Base-by-base conservation (phyloP, 2,329 filamentous ascomycete genomes). In the Diaporthe longicolla region DNA sequence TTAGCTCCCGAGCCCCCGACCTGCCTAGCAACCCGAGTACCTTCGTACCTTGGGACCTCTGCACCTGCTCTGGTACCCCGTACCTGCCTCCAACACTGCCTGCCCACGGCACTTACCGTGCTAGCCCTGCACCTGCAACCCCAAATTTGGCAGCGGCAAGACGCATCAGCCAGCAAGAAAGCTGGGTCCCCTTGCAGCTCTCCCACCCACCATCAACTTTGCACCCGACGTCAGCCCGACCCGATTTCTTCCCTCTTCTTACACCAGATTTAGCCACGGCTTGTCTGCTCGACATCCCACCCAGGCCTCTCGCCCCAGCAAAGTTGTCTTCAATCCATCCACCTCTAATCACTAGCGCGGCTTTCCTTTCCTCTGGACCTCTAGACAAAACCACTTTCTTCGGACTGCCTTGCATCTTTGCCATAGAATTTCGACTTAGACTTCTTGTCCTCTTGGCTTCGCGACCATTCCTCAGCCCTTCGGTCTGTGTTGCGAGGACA, bases 151-250 rank as follows among this genome's bases (percentile, higher is more conserved):
- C 35, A 58, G 54, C 57, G 54, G 37, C 66, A 57, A 32, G 24
- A 55, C n/a, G 40, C 61, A 52, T 13, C 43, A 48, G 32, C 29
- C 40, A 43, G 40, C 45, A 21, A 68, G 63, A 54, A 54, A 54
- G 48, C 63, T 68, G 63, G 63, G 63, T 68, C 45, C 55, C 55
- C 55, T 71, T 71, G 45, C 57, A 71, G 69, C 69, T 52, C 24
- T n/a, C 9, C 9, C 19, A 29, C 29, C 21, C 21, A 11, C 40
- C 40, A 35, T 32, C 21, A 52, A 40, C 45, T 54, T 54, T 54
- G 19, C 55, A 40, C 63, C 63, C 45, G 63, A 68, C 63, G 63
- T 68, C 63, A 68, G 32, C 63, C 63, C 63, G 48, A 54, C 48
- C 63, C 63, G 63, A 68, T 17, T 68, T 68, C 63, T 68, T 40